Evolutionary conservation across 2,329 filamentous ascomycete species (phyloP), one percentile per base, ranked within the genome.

Genomic region (Neofusicoccum sp.): DNA sequence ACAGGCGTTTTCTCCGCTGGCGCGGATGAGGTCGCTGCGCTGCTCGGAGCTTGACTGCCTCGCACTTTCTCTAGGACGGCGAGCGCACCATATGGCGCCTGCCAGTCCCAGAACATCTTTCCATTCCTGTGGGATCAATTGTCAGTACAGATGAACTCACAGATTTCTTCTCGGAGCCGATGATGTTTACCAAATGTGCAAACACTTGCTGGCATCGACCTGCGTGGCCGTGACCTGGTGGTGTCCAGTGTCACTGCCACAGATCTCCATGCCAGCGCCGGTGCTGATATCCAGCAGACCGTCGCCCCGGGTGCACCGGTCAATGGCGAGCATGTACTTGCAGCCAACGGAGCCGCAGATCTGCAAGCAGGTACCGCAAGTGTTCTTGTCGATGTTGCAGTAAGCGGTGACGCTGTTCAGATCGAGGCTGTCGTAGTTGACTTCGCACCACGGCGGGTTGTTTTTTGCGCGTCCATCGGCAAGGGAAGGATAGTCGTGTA

Each of bases 331-430:
- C 79, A 97, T 84, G 78, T 96, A 86, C 86, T 97, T 97, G 81
- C 95, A 92, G 86, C 99, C 95, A 72, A 99, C 93, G 76, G 87
- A 88, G 79, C 93, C 93, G 71, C 89, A 93, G 80, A 93, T 95
- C 78, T 97, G 89, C 74, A 96, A 24, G 44, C 57, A 60, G 36
- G 44, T 11, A 7, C 57, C 57, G 16, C 57, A 60, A 26, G 33
- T 90, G 86, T 99, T 30, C 40, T 54, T 57, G 40, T 45, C 49
- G 20, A 61, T 54, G 48, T 20, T 11, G 40, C 59, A 53, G 34
- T 48, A 61, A 16, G 59, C 49, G 4, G 59, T 61, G 24, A 61
- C 5, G 31, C 47, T 54, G 28, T 53, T 44, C 16, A 61, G 38
- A 28, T 61, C 59, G 4, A 61, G 48, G 20, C 44, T 43, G 30